Evolutionary conservation across 768 basidiomycete species (phyloP).

Genomic region (Strobilomyces confusus): DNA sequence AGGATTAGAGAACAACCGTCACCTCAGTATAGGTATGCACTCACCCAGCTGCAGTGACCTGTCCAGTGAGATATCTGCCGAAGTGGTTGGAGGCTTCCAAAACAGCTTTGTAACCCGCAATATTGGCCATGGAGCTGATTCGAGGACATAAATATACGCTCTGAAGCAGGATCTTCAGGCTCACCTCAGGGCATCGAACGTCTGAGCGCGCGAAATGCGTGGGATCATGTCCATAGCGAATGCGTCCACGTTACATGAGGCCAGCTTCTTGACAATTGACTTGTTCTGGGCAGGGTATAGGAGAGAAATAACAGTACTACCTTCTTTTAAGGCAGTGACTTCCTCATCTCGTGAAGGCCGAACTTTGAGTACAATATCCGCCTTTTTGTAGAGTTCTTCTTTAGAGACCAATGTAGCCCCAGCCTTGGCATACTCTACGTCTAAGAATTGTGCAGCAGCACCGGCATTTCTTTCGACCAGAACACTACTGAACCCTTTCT

Average conservation of each 20-base stretch:
- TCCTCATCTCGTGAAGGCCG: conserved; percentile 65
- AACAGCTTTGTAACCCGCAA: conserved; percentile 90
- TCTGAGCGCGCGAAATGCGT: conserved; percentile 85
- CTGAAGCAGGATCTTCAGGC: conserved; percentile 6
- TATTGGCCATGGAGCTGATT: conserved; percentile 86
- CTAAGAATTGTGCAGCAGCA: conserved; percentile 68
- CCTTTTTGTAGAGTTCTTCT: conserved; percentile 60
- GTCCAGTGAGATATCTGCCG: conserved; percentile 85
- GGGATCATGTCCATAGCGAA: conserved; percentile 94
- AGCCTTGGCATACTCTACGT: conserved; percentile 74
- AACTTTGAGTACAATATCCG: conserved; percentile 86
- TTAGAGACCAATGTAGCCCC: conserved; percentile 75
- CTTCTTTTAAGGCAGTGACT: conserved; percentile 57
- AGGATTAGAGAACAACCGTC: conserved; percentile 4
- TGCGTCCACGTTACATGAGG: conserved; percentile 61
- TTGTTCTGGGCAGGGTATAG: conserved; percentile 83
- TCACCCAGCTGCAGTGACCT: conserved; percentile 87
- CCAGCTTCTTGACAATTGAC: conserved; percentile 62
- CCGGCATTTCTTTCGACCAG: conserved; percentile 75
- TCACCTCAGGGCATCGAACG: conserved; percentile 84
- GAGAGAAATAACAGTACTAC: conserved; percentile 79
- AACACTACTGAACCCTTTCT: conserved; percentile 77
- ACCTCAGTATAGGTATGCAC: conserved; percentile 26
- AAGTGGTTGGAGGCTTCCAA: conserved; percentile 88
- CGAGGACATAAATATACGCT: not conserved